A percentile compares a stretch with the other conserved stretches of the same genome.
phyloP scores from a whole-genome alignment of 148 eudicot genomes.

The Diospyros lotus region DNA sequence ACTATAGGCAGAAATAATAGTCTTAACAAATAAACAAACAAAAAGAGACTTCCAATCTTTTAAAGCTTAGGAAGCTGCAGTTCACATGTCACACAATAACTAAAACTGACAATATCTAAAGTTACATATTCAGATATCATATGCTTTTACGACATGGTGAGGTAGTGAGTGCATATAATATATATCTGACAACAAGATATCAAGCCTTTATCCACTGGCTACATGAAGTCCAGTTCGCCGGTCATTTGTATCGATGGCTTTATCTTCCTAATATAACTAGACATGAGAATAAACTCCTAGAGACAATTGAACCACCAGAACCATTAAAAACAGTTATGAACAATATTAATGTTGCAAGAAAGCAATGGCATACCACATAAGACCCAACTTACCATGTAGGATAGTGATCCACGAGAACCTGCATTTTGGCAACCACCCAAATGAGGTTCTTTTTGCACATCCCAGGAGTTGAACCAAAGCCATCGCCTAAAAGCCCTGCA shows the following conservation, averaged over 20 bases:
- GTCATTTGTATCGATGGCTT: too few relatives aligned
- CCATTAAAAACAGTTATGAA: neutral
- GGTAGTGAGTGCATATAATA: neutral
- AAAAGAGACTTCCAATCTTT: neutral
- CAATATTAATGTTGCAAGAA: neutral
- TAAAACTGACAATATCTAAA: neutral
- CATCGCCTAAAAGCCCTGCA: slow-evolving; percentile 81
- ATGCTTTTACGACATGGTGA: neutral
- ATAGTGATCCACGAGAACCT: slow-evolving; percentile 81
- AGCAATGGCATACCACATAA: neutral
- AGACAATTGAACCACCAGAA: neutral
- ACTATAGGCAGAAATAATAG: neutral
- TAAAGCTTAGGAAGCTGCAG: neutral
- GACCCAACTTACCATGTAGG: slow-evolving; percentile 74
- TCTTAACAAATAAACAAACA: neutral
- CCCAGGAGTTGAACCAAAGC: slow-evolving; percentile 97
- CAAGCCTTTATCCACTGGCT: too few relatives aligned
- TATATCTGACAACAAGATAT: too few relatives aligned
- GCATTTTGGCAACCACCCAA: slow-evolving; percentile 97
- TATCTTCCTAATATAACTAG: neutral
- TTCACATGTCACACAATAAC: neutral
- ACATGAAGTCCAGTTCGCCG: too few relatives aligned
- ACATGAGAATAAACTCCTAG: neutral
- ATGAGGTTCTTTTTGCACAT: slow-evolving; percentile 84
- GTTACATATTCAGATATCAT: too few relatives aligned